These are phyloP conservation scores for Daldinia caldariorum DNA, from an alignment of 495 filamentous ascomycete genomes.

Conservation along the genomic window DNA sequence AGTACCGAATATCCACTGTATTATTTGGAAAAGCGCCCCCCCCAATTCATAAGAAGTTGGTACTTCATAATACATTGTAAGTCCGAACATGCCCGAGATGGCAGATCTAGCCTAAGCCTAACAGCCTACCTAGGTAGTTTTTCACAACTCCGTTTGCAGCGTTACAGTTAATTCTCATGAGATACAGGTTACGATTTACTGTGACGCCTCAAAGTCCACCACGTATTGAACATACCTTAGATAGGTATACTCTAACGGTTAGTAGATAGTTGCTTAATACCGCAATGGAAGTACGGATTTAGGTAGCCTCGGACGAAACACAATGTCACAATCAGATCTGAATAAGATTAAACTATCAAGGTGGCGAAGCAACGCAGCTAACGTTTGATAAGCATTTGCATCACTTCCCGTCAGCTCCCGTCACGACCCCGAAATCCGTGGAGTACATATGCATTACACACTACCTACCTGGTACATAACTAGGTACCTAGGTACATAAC, in stretches of 20 bases:
- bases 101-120: slow-evolving; percentile 24
- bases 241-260: no score
- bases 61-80: slow-evolving; percentile 13
- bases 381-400: slow-evolving; percentile 30
- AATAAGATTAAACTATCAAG: slow-evolving; percentile 10
- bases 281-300: no score
- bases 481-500: background rate
- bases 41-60: background rate
- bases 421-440: slow-evolving; percentile 11
- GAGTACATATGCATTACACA: slow-evolving; percentile 16
- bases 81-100: slow-evolving; percentile 30
- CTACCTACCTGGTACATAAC: no score
- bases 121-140: background rate
- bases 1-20: slow-evolving; percentile 9
- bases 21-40: background rate
- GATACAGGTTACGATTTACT: slow-evolving; percentile 23
- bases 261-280: no score
- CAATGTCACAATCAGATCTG: slow-evolving; percentile 1
- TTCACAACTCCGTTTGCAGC: slow-evolving; percentile 14
- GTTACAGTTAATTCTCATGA: slow-evolving; percentile 19
- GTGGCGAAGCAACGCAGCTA: slow-evolving; percentile 19
- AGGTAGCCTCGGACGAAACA: no score
- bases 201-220: background rate
- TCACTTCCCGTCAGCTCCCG: slow-evolving; percentile 23
- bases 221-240: background rate